phyloP scores from a whole-genome alignment of 1,139 yeast species.

The Pichia sp. region DNA sequence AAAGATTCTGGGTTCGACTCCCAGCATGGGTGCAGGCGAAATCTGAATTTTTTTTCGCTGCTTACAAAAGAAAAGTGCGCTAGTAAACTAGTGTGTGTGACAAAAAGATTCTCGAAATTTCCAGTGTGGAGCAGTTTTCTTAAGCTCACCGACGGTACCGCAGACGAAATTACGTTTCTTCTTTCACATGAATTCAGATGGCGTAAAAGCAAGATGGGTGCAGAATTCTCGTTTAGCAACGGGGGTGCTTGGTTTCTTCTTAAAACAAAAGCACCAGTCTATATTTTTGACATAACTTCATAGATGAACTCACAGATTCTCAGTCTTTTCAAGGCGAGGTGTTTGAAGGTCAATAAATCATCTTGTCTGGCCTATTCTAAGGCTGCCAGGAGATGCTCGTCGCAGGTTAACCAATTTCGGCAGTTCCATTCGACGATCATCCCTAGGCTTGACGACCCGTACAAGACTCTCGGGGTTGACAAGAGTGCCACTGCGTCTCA shows the following conservation, averaged over 20 bases:
- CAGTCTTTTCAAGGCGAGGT: background rate
- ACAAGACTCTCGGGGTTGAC: slow-evolving; percentile 73
- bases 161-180: background rate
- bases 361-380: background rate
- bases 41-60: background rate
- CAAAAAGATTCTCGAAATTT: background rate
- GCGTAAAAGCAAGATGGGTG: background rate
- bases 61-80: background rate
- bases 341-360: background rate
- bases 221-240: background rate
- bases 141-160: background rate
- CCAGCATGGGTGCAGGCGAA: slow-evolving; percentile 5
- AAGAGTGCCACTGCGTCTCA: slow-evolving; percentile 70
- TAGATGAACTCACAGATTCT: background rate
- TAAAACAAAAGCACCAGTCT: background rate
- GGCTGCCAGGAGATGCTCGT: background rate
- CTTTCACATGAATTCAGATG: background rate
- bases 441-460: slow-evolving; percentile 57
- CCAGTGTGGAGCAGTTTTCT: background rate
- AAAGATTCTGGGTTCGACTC: slow-evolving; percentile 4
- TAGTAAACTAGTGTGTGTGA: too few species aligned
- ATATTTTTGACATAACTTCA: background rate
- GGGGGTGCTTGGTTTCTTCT: background rate
- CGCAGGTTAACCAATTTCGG: background rate
- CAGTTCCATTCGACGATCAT: slow-evolving; percentile 28